Base-by-base conservation (phyloP, 2,329 filamentous ascomycete genomes). In the Xylaria arbuscula region DNA sequence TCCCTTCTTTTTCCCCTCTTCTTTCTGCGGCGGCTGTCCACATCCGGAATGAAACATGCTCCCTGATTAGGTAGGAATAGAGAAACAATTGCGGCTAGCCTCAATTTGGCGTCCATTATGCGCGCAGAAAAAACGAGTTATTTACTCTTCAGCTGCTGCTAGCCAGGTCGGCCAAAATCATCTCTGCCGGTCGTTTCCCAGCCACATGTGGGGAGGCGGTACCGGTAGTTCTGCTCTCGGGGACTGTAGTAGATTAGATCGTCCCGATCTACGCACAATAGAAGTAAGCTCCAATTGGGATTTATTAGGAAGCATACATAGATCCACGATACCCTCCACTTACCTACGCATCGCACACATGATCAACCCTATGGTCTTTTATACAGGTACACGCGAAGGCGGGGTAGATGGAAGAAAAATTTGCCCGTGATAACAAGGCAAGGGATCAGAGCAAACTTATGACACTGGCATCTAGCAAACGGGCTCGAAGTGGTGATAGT, bases 21-120 rank as follows among this genome's bases (percentile, higher is more conserved):
- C 13, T 11, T 38, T 19, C 19, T 57, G 45, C 36, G 17, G 40
- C 15, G 15, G 50, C 38, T 62, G 57, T 53, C 47, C 36, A 53
- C 38, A 57, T 55, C 45, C 61, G 51, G 54, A 68, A 63, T 17
- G 34, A 60, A 50, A 64, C 51, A 48, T 57, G 17, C 51, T n/a
- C 19, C 32, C 51, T 15, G 5, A 28, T 17, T n/a, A 54, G 36
- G 34, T 34, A 10, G 50, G 50, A 36, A 54, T 36, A 28, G 50
- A 28, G 50, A 54, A 54, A 54, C 55, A 32, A 15, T 56, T 38
- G 47, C 22, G 15, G 2, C 15, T 45, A n/a, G 22, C 22, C 24
- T n/a, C 38, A 32, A 32, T 15, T 57, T 57, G 3, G 28, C 5
- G 28, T 3, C 28, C 17, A 10, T 7, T 36, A 7, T 51, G 3